These are phyloP conservation scores for Leccinum subfulvum DNA, from an alignment of 1,284 basidiomycete species.

Conservation along the genomic window DNA sequence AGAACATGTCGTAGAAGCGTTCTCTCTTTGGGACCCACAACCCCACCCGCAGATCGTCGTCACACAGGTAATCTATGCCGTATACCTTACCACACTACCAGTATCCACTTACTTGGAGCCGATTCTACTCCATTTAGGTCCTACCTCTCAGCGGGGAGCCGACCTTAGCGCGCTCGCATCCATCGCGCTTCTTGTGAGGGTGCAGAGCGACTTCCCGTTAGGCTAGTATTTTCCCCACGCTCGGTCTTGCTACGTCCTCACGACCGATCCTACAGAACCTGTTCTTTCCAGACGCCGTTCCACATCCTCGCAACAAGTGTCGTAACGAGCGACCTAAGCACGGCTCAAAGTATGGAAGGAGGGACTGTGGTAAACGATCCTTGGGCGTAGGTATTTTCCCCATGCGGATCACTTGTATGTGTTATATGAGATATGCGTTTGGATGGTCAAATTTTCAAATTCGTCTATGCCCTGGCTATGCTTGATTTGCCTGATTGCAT, in stretches of 20 bases:
- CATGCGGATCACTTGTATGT: conserved; percentile 13
- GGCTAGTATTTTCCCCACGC: conserved; percentile 34
- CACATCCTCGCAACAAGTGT: conserved; percentile 66
- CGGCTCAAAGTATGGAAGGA: conserved; percentile 63
- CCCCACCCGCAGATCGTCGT: conserved; percentile 33
- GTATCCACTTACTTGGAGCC: conserved; percentile 14
- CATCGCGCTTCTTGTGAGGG: conserved; percentile 76
- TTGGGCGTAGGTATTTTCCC: conserved; percentile 18
- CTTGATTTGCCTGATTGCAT: conserved; percentile 1
- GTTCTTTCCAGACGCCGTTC: conserved; percentile 52
- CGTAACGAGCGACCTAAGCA: conserved; percentile 68
- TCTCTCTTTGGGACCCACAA: conserved; percentile 33
- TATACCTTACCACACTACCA: conserved; percentile 14
- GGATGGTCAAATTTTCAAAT: conserved; percentile 10
- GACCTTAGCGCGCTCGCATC: conserved; percentile 65
- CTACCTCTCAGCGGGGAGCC: conserved; percentile 60
- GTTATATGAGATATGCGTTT: conserved; percentile 19
- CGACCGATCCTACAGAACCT: conserved; percentile 25
- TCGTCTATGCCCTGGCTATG: conserved; percentile 2
- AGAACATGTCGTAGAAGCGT: conserved; percentile 22
- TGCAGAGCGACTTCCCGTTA: conserved; percentile 53
- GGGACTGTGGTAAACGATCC: conserved; percentile 24
- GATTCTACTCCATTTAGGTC: conserved; percentile 25
- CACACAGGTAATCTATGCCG: conserved; percentile 32
- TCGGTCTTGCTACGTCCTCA: background rate